Evolutionary conservation across 1,284 basidiomycete genomes (phyloP).

Genomic region (Bondarzewia mesenterica): DNA sequence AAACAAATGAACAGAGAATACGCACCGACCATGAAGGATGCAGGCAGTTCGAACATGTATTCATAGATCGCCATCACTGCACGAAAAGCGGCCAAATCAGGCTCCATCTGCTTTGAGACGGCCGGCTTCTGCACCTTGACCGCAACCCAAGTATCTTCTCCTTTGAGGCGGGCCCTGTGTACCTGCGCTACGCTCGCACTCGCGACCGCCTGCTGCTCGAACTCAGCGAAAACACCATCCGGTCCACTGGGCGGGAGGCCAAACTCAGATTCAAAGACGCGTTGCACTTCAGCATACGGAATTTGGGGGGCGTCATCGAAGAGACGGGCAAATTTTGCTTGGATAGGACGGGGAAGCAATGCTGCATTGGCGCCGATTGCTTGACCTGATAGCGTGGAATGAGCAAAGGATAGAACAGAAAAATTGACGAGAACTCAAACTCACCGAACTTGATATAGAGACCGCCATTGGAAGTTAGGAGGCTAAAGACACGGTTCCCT

Average conservation of each 20-base stretch:
- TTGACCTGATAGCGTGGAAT: slow-evolving; percentile 36
- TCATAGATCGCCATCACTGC: slow-evolving; percentile 71
- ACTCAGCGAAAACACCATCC: slow-evolving; percentile 68
- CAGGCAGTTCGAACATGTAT: slow-evolving; percentile 69
- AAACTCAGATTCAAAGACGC: slow-evolving; percentile 69
- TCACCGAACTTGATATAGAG: slow-evolving; percentile 85
- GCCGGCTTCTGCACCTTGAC: slow-evolving; percentile 92
- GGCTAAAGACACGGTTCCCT: slow-evolving; percentile 65
- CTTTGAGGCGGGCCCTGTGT: slow-evolving; percentile 64
- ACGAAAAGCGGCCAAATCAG: slow-evolving; percentile 64
- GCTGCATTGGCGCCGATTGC: slow-evolving; percentile 81
- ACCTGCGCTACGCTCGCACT: slow-evolving; percentile 89
- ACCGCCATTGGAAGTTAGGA: slow-evolving; percentile 77
- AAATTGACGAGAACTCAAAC: slow-evolving; percentile 14
- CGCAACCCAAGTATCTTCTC: slow-evolving; percentile 51
- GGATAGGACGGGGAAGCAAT: slow-evolving; percentile 74
- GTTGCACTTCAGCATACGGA: slow-evolving; percentile 58
- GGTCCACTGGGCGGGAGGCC: slow-evolving; percentile 55
- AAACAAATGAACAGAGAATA: slow-evolving; percentile 9
- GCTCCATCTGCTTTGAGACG: slow-evolving; percentile 78
- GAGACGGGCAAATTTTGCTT: slow-evolving; percentile 71
- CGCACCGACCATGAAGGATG: slow-evolving; percentile 66
- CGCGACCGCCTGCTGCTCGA: slow-evolving; percentile 68
- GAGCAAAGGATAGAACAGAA: not conserved
- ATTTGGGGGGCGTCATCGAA: slow-evolving; percentile 86